Conservation (phyloP, 768 basidiomycete genomes). For the Amanita subjunquillea region DNA sequence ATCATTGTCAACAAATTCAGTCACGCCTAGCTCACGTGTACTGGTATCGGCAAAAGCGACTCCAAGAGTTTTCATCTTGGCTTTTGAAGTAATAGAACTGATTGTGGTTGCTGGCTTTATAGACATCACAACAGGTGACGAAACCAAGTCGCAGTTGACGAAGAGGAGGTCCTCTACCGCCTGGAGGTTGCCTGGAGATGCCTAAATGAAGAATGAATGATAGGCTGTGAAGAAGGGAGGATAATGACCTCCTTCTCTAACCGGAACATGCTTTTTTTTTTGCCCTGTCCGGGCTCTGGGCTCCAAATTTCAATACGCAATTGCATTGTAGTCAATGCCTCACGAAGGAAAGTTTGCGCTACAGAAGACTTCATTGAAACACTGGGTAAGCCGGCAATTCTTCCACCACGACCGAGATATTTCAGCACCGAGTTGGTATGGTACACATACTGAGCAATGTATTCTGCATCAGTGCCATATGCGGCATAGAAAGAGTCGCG, state of each 20-base stretch:
- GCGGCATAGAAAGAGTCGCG: conserved; percentile 80
- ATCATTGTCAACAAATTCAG: conserved; percentile 92
- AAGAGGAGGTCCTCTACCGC: conserved; percentile 83
- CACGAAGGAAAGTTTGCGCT: conserved; percentile 75
- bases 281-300: conserved; percentile 62
- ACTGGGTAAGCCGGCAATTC: conserved; percentile 53
- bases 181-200: conserved; percentile 55
- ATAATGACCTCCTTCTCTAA: conserved; percentile 67
- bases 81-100: conserved; percentile 30
- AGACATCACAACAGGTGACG: conserved; percentile 84
- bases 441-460: conserved; percentile 73
- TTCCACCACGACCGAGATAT: conserved; percentile 65
- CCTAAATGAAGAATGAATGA: conserved; percentile 19
- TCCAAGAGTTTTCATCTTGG: conserved; percentile 67
- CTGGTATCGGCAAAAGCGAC: conserved; percentile 90
- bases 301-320: conserved; percentile 88
- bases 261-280: conserved; percentile 65
- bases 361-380: conserved; percentile 69
- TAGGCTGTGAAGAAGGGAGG: background rate
- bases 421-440: conserved; percentile 90
- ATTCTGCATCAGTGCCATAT: conserved; percentile 84
- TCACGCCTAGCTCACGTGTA: conserved; percentile 73
- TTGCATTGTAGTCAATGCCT: conserved; percentile 84
- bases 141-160: conserved; percentile 62
- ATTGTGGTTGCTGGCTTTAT: conserved; percentile 63